Evolutionary conservation across 371 early-diverging fungal genomes (phyloP).

Genomic region (Mucor indicus): DNA sequence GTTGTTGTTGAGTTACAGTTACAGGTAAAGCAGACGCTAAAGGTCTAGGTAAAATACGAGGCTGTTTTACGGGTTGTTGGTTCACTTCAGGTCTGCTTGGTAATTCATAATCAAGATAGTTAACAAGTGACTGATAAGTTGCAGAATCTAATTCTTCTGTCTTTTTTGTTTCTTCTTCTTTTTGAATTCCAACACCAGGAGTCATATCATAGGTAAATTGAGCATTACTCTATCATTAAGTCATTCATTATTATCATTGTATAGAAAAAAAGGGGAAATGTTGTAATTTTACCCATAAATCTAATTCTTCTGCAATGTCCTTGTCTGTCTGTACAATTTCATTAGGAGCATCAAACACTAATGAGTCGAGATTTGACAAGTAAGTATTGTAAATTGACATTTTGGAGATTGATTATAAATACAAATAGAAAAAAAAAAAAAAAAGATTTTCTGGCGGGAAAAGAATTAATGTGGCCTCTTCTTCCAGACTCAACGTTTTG

Average conservation of each 20-base stretch:
- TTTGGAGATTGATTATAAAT: slow-evolving; percentile 21
- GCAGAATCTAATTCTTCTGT: slow-evolving; percentile 37
- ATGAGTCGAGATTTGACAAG: slow-evolving; percentile 32
- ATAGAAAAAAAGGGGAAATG: slow-evolving; percentile 1
- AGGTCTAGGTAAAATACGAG: slow-evolving; percentile 19
- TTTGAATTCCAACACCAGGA: slow-evolving; percentile 55
- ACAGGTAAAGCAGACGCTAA: slow-evolving; percentile 25
- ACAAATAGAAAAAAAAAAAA: slow-evolving; percentile 11
- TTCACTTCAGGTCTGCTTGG: background rate
- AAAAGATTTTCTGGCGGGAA: background rate
- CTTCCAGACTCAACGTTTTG: too few species aligned
- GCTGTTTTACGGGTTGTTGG: slow-evolving; percentile 3
- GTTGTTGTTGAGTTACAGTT: slow-evolving; percentile 16
- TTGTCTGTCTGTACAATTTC: slow-evolving; percentile 28
- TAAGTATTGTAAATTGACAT: slow-evolving; percentile 15
- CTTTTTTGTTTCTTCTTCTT: slow-evolving; percentile 43
- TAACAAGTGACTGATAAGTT: slow-evolving; percentile 39
- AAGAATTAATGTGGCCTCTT: too few species aligned
- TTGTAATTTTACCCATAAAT: slow-evolving; percentile 49
- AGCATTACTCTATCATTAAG: slow-evolving; percentile 62
- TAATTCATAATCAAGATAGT: slow-evolving; percentile 44
- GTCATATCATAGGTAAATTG: slow-evolving; percentile 64
- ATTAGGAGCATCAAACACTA: slow-evolving; percentile 30
- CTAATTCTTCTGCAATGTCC: slow-evolving; percentile 48
- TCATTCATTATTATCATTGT: too few species aligned